These are phyloP conservation scores for Simplicillium aogashimaense DNA, from an alignment of 2,329 filamentous ascomycete genomes.

Conservation along the genomic window DNA sequence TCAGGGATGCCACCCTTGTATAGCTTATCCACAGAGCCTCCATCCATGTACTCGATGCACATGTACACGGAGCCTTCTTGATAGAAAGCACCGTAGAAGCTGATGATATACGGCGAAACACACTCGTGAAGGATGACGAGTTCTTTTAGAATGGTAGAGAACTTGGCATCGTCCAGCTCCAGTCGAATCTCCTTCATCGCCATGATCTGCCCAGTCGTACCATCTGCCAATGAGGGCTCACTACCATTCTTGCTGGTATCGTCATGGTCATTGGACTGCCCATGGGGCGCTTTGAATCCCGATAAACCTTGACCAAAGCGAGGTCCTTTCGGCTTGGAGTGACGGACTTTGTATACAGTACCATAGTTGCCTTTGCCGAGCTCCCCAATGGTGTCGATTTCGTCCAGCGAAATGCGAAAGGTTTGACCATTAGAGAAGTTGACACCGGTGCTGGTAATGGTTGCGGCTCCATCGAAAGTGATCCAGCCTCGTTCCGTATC, in stretches of 20 bases:
- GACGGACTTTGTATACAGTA: conserved; percentile 92
- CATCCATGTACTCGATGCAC: conserved; percentile 99
- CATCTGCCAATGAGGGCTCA: conserved; percentile 14
- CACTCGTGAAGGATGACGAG: conserved; percentile 93
- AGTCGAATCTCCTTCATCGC: conserved; percentile 98
- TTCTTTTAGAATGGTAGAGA: conserved; percentile 95
- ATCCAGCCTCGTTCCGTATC: conserved; percentile 86
- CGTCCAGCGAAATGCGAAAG: conserved; percentile 91
- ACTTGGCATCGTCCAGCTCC: conserved; percentile 93
- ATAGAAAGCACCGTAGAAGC: conserved; percentile 98
- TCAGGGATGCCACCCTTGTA: conserved; percentile 89
- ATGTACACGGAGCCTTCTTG: conserved; percentile 98
- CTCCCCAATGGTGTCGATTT: conserved; percentile 87
- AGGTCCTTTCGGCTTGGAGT: conserved; percentile 55
- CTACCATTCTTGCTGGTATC: conserved; percentile 16
- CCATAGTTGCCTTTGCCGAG: conserved; percentile 97
- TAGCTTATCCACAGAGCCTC: conserved; percentile 92
- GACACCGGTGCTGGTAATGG: conserved; percentile 80
- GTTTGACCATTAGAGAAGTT: conserved; percentile 84
- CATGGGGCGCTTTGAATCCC: conserved; percentile 30
- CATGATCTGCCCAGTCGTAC: conserved; percentile 73
- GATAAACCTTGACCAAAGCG: conserved; percentile 50
- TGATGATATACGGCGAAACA: conserved; percentile 90
- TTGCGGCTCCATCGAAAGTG: conserved; percentile 86
- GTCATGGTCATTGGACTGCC: conserved; percentile 21